phyloP scores from a whole-genome alignment of 2,329 filamentous ascomycete genomes.

The Botrytis squamosa region DNA sequence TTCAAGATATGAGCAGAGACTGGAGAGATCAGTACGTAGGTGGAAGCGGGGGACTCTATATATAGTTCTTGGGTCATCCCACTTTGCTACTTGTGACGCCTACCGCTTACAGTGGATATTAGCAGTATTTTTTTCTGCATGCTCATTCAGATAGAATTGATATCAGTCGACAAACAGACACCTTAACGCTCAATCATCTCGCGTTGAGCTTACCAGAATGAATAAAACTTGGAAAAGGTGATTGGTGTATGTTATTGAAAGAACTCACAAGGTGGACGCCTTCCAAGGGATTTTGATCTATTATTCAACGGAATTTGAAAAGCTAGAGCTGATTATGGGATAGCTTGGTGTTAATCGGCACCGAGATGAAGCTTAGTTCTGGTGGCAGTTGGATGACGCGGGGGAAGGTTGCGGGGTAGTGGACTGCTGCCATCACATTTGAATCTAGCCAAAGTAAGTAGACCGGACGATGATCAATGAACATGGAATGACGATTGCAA shows the following conservation, averaged over 20 bases:
- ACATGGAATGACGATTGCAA: not conserved
- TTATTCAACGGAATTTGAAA: not conserved
- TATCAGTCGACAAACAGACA: accelerated
- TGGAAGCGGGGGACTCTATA: not conserved
- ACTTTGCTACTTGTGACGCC: not conserved
- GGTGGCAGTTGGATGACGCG: too few relatives aligned
- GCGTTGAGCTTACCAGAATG: not conserved
- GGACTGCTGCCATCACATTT: not conserved
- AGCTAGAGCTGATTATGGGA: not conserved
- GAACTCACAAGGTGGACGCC: not conserved
- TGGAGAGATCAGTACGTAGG: not conserved
- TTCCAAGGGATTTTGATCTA: not conserved
- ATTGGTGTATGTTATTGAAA: not conserved
- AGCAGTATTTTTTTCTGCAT: not conserved
- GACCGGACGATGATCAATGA: not conserved
- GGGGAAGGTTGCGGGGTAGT: not conserved
- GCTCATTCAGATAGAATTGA: not conserved
- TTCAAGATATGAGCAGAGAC: not conserved
- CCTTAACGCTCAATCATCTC: accelerated
- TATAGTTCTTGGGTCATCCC: not conserved
- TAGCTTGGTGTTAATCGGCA: not conserved
- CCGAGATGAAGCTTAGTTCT: not conserved
- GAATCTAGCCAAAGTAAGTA: not conserved
- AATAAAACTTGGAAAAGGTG: not conserved
- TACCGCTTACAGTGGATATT: not conserved